Conservation (phyloP, 148 eudicot species). For the Rhododendron griersonianum region DNA sequence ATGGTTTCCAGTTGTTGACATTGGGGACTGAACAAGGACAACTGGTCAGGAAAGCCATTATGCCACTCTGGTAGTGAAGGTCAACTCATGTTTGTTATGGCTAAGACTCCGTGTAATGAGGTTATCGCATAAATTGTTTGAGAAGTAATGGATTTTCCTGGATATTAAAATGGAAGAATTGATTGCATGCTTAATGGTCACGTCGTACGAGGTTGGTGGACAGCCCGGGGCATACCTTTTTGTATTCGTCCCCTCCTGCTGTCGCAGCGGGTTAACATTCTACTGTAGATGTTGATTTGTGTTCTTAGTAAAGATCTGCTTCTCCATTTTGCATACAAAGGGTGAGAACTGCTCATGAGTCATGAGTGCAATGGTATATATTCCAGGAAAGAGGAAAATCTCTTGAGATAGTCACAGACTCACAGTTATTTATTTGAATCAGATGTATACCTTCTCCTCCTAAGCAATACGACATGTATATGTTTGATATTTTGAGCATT, state of each 20-base stretch:
- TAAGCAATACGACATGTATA: not conserved
- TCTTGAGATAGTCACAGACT: not conserved
- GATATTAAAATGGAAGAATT: not conserved
- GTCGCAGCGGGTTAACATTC: not conserved
- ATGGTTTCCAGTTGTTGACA: not conserved
- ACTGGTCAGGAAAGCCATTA: not conserved
- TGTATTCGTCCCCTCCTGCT: not conserved
- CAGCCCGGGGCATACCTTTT: not conserved
- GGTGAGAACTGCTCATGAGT: not conserved
- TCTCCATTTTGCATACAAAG: not conserved
- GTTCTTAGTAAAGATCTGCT: not conserved
- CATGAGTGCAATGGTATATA: not conserved
- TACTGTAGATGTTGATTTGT: not conserved
- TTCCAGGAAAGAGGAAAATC: not conserved
- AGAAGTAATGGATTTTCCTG: not conserved
- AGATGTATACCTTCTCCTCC: not conserved
- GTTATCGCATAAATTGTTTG: not conserved
- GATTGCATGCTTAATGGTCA: not conserved
- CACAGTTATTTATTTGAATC: not conserved
- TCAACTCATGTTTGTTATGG: not conserved
- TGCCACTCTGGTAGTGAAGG: not conserved
- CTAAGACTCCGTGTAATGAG: not conserved
- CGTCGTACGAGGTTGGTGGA: not conserved
- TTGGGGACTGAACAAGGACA: not conserved
- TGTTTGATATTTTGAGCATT: not conserved